Evolutionary conservation across 169 alveolate species (phyloP).

Genomic region (Babesia bovis): DNA sequence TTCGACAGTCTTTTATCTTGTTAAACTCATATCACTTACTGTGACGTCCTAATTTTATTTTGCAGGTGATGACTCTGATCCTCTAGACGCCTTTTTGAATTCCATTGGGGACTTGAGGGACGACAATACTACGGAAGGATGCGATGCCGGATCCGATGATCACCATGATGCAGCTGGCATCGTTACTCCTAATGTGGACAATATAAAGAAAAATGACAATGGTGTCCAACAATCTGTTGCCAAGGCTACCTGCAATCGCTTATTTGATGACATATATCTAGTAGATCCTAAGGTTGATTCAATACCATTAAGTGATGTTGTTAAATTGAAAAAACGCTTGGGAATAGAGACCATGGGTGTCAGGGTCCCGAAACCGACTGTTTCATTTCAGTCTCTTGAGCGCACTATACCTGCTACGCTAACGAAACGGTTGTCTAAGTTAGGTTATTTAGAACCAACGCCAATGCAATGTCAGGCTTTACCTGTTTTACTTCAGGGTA

Average conservation of each 20-base stretch:
- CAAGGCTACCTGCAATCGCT: not conserved
- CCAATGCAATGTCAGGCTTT: conserved; percentile 86
- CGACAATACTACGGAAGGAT: not conserved
- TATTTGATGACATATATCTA: conserved; percentile 21
- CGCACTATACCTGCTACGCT: conserved; percentile 19
- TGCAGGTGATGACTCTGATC: conserved; percentile 7
- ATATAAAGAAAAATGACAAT: not conserved
- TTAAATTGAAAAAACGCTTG: conserved; percentile 37
- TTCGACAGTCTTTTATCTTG: no score
- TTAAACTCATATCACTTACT: no score
- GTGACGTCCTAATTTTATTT: not conserved
- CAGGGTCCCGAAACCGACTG: conserved; percentile 65
- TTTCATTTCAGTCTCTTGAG: conserved; percentile 39
- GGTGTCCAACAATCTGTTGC: not conserved
- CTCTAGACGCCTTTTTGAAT: conserved; percentile 12
- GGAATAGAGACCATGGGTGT: conserved; percentile 55
- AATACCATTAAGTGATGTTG: conserved; percentile 32
- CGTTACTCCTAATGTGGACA: not conserved
- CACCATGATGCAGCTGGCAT: not conserved
- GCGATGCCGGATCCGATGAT: not conserved
- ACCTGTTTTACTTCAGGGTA: conserved; percentile 84
- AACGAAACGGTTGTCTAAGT: conserved; percentile 17
- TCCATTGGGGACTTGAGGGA: conserved; percentile 1
- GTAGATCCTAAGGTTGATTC: conserved; percentile 37
- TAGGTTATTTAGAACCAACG: conserved; percentile 81